Evolutionary conservation across 257 asterid species (phyloP).

Genomic region (Cordia subcordata): DNA sequence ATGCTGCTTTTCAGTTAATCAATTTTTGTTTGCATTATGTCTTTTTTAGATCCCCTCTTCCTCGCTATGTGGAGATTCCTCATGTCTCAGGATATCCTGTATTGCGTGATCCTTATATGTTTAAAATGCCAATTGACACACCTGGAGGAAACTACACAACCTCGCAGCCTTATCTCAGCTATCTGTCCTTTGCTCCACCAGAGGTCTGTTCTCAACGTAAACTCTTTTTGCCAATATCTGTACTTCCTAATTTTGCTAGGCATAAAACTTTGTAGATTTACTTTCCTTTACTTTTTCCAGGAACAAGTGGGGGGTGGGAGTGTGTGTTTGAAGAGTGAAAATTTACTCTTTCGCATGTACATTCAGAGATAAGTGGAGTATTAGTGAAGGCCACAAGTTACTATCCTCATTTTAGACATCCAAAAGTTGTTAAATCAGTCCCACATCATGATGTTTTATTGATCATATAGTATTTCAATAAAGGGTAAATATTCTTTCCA

Average conservation of each 20-base stretch:
- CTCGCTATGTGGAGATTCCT: conserved; percentile 44
- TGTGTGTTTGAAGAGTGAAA: no score
- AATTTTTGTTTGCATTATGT: conserved; percentile 12
- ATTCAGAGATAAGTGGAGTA: no score
- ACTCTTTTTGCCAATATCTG: conserved; percentile 2
- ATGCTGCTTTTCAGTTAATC: background rate
- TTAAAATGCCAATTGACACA: conserved; percentile 42
- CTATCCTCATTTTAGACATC: no score
- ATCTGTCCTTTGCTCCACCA: conserved; percentile 87
- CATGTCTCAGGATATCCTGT: conserved; percentile 65
- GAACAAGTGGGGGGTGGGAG: no score
- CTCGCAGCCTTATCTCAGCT: conserved; percentile 37
- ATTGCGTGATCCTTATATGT: conserved; percentile 52
- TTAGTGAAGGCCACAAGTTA: background rate
- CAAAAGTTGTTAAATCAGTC: no score
- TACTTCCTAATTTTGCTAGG: background rate
- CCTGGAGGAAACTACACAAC: conserved; percentile 46
- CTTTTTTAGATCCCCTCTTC: conserved; percentile 64
- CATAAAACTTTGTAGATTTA: no score
- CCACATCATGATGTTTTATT: no score
- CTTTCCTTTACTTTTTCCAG: no score
- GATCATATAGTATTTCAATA: no score
- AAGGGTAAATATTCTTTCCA: no score
- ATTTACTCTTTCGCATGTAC: no score
- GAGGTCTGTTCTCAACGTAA: conserved; percentile 47